These are phyloP conservation scores for Daldinia sp. DNA, from an alignment of 2,329 filamentous ascomycete species.

Conservation along the genomic window DNA sequence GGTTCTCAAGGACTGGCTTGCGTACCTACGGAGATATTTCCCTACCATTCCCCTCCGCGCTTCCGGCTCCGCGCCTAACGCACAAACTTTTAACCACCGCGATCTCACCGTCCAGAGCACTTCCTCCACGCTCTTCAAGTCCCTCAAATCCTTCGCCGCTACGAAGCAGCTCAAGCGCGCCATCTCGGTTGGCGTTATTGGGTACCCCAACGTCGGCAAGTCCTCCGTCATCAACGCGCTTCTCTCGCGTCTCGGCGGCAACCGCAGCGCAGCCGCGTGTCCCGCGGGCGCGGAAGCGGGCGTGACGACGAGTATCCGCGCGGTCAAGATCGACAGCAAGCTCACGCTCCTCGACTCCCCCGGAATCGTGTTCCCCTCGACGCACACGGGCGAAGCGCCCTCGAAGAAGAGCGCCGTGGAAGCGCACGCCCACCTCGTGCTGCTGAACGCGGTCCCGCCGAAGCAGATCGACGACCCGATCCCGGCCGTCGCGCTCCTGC, in stretches of 20 bases:
- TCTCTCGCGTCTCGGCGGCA: slow-evolving; percentile 77
- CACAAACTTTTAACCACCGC: slow-evolving; percentile 92
- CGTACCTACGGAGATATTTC: slow-evolving; percentile 87
- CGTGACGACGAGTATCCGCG: slow-evolving; percentile 87
- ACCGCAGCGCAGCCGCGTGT: slow-evolving; percentile 74
- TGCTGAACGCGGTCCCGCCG: slow-evolving; percentile 91
- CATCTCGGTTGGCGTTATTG: slow-evolving; percentile 91
- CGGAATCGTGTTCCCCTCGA: slow-evolving; percentile 90
- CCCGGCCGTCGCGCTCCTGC: slow-evolving; percentile 85
- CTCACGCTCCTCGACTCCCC: slow-evolving; percentile 93
- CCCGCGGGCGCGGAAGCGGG: slow-evolving; percentile 92
- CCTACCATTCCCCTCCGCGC: slow-evolving; percentile 91
- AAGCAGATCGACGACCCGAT: slow-evolving; percentile 95
- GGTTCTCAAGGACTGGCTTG: slow-evolving; percentile 86
- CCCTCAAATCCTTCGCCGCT: slow-evolving; percentile 89
- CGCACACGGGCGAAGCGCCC: slow-evolving; percentile 49
- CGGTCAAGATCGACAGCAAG: slow-evolving; percentile 95
- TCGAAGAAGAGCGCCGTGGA: slow-evolving; percentile 70
- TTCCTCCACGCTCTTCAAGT: slow-evolving; percentile 85
- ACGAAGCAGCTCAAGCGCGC: slow-evolving; percentile 87
- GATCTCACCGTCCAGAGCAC: slow-evolving; percentile 89
- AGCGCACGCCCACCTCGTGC: slow-evolving; percentile 84
- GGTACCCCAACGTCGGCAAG: slow-evolving; percentile 96
- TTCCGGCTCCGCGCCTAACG: slow-evolving; percentile 83
- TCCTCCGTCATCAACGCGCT: slow-evolving; percentile 96